Evolutionary conservation across 495 filamentous ascomycete species (phyloP).

Genomic region (Aspergillus affinis): DNA sequence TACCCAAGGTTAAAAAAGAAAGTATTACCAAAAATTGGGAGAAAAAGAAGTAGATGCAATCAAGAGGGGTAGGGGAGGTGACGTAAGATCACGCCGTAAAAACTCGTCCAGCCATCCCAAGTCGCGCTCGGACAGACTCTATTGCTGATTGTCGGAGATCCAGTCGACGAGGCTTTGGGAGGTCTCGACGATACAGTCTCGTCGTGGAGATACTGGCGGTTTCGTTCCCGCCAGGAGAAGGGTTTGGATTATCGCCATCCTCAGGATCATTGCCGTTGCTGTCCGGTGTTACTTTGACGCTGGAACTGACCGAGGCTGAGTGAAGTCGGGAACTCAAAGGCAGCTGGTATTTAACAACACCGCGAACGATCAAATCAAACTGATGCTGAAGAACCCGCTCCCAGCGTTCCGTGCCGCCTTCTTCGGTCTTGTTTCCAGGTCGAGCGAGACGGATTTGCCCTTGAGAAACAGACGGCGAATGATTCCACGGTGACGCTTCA

Average conservation of each 20-base stretch:
- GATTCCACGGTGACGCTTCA: slow-evolving; percentile 80
- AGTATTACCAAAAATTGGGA: slow-evolving; percentile 18
- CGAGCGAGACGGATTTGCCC: slow-evolving; percentile 78
- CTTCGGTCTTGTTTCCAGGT: slow-evolving; percentile 87
- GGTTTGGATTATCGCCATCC: slow-evolving; percentile 14
- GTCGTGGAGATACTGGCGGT: slow-evolving; percentile 26
- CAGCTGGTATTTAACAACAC: slow-evolving; percentile 83
- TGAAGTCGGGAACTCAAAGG: slow-evolving; percentile 72
- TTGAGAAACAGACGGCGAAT: slow-evolving; percentile 60
- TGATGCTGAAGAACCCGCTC: slow-evolving; percentile 85
- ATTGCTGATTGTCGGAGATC: slow-evolving; percentile 7
- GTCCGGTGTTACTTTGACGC: slow-evolving; percentile 51
- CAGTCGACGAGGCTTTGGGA: not conserved
- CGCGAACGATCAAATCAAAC: slow-evolving; percentile 88
- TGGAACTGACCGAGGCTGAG: slow-evolving; percentile 52
- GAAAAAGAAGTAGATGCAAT: slow-evolving; percentile 12
- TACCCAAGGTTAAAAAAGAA: not conserved
- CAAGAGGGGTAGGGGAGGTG: slow-evolving; percentile 3
- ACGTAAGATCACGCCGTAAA: slow-evolving; percentile 26
- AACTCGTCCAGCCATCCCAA: slow-evolving; percentile 24
- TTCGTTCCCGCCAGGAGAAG: slow-evolving; percentile 26
- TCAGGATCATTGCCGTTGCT: slow-evolving; percentile 26
- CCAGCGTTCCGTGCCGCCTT: slow-evolving; percentile 86
- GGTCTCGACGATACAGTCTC: slow-evolving; percentile 6
- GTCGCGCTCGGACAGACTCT: slow-evolving; percentile 14